Evolutionary conservation across 257 asterid species (phyloP).

Genomic region (Lycium ferocissimum): DNA sequence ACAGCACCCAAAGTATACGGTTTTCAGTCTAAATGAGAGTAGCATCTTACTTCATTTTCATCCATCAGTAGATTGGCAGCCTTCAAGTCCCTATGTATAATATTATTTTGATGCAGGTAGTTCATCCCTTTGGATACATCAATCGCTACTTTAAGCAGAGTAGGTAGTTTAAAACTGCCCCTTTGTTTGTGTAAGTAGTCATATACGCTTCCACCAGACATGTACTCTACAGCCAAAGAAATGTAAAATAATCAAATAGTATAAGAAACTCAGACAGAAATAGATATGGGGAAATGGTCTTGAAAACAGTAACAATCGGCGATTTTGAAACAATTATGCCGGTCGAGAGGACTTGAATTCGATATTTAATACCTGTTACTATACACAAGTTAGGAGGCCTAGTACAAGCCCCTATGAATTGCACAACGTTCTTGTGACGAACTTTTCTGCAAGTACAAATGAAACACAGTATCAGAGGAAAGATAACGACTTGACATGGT

Average conservation of each 20-base stretch:
- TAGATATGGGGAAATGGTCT: background rate
- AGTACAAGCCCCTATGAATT: conserved; percentile 97
- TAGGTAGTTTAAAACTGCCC: conserved; percentile 90
- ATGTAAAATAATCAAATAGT: conserved; percentile 29
- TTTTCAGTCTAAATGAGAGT: background rate
- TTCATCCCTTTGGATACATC: conserved; percentile 98
- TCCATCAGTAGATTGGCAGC: conserved; percentile 98
- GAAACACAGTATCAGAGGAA: conserved; percentile 30
- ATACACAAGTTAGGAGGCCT: conserved; percentile 91
- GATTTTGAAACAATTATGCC: background rate
- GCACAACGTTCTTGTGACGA: conserved; percentile 96
- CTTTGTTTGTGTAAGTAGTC: conserved; percentile 93
- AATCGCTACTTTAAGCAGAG: conserved; percentile 87
- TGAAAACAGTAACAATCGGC: background rate
- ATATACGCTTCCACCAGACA: conserved; percentile 98
- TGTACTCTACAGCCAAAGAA: conserved; percentile 63
- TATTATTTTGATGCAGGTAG: conserved; percentile 97
- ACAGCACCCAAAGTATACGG: background rate
- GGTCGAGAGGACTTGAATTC: background rate
- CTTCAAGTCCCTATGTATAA: conserved; percentile 95
- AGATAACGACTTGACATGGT: background rate
- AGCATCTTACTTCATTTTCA: conserved; percentile 80
- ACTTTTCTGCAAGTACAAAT: conserved; percentile 78
- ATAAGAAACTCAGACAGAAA: conserved; percentile 15
- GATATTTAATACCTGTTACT: conserved; percentile 71